A percentile compares a stretch with the other conserved stretches of the same genome.
Conservation (phyloP, 2,329 filamentous ascomycete genomes). For the Monilinia laxa region DNA sequence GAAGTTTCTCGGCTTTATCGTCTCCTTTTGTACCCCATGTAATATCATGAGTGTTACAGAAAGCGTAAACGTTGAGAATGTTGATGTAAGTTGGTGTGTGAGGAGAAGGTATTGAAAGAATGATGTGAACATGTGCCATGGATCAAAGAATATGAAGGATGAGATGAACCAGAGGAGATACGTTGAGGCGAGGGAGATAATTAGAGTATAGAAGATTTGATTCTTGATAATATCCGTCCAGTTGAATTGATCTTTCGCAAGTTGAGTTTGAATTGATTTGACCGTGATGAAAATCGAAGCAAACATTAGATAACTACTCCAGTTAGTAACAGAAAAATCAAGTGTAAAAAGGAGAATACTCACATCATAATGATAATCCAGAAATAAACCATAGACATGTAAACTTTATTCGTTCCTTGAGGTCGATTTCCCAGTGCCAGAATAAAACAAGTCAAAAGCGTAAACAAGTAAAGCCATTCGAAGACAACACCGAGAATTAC, state of each 20-base stretch:
- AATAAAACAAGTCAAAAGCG: constrained; percentile 91
- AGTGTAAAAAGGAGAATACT: constrained; percentile 40
- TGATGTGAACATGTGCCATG: constrained; percentile 98
- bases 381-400: constrained; percentile 97
- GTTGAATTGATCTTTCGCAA: constrained; percentile 62
- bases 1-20: constrained; percentile 90
- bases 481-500: constrained; percentile 84
- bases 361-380: constrained; percentile 94
- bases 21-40: constrained; percentile 99
- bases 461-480: constrained; percentile 92
- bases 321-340: constrained; percentile 23
- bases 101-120: constrained; percentile 89
- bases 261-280: constrained; percentile 72
- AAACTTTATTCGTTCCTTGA: constrained; percentile 88
- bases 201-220: constrained; percentile 92
- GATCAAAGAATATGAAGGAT: constrained; percentile 94
- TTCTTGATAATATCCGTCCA: constrained; percentile 68
- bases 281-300: constrained; percentile 94
- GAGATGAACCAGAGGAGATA: constrained; percentile 93
- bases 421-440: constrained; percentile 91
- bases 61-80: constrained; percentile 95
- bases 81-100: constrained; percentile 90
- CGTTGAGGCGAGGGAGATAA: constrained; percentile 85
- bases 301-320: constrained; percentile 77
- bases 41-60: constrained; percentile 98